phyloP scores from a whole-genome alignment of 495 filamentous ascomycete genomes.

The Penicillium lividum region DNA sequence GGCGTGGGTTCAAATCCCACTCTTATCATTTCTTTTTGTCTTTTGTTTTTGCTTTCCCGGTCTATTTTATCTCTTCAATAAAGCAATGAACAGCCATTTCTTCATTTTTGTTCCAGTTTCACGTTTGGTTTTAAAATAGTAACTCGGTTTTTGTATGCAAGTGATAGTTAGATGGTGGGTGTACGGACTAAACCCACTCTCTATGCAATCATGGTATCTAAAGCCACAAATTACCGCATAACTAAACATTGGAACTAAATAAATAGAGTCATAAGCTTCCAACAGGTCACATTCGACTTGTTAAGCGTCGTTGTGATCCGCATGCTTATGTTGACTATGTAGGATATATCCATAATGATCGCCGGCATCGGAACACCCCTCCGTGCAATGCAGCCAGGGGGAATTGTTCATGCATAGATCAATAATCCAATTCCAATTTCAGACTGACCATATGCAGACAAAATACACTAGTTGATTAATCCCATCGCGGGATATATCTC shows the following conservation, averaged over 20 bases:
- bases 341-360: background rate
- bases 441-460: background rate
- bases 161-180: too few species aligned
- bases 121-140: background rate
- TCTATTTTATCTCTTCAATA: background rate
- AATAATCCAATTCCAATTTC: background rate
- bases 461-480: background rate
- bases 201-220: background rate
- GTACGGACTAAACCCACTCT: background rate
- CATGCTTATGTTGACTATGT: background rate
- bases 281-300: background rate
- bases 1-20: constrained; percentile 44
- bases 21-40: constrained; percentile 31
- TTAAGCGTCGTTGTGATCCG: background rate
- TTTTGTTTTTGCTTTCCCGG: background rate
- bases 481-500: background rate
- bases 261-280: background rate
- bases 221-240: background rate
- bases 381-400: background rate
- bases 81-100: background rate
- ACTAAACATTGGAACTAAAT: background rate
- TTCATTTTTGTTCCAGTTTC: background rate
- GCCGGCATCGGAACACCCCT: constrained; percentile 5
- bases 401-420: background rate
- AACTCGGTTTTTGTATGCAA: too few species aligned